Conservation (phyloP, 208 protist genomes). For the Lotmaria passim region DNA sequence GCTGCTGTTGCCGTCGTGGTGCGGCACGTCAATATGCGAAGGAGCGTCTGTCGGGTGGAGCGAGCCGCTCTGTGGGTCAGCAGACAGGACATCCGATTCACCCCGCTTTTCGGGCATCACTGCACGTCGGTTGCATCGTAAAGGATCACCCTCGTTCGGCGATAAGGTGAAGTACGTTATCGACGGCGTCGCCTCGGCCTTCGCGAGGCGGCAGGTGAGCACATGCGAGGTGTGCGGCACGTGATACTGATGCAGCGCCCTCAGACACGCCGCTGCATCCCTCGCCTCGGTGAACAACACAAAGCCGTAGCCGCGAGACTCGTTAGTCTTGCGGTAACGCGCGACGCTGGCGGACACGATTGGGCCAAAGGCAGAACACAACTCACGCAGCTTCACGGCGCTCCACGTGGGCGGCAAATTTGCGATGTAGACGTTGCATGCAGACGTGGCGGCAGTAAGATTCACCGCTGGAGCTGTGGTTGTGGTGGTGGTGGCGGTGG, state of each 20-base stretch:
- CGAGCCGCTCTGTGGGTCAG: too few species aligned
- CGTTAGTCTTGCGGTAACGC: conserved; percentile 54
- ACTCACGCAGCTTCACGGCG: conserved; percentile 56
- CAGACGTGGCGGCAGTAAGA: conserved; percentile 18
- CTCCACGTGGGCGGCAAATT: conserved; percentile 70
- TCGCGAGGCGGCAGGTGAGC: conserved; percentile 60
- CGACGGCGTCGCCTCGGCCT: conserved; percentile 60
- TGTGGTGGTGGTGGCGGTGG: conserved; percentile 4
- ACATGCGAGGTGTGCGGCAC: conserved; percentile 29
- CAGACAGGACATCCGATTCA: too few species aligned
- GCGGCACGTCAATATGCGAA: too few species aligned
- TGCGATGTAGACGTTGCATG: conserved; percentile 65
- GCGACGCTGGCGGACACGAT: conserved; percentile 70
- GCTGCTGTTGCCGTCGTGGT: background rate
- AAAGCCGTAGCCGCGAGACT: conserved; percentile 69
- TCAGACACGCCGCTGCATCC: conserved; percentile 51
- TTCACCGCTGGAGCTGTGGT: too few species aligned
- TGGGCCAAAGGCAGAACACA: conserved; percentile 50
- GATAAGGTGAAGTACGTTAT: conserved; percentile 33
- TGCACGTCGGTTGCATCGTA: background rate
- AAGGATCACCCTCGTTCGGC: background rate
- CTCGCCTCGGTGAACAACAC: conserved; percentile 58
- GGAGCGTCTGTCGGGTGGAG: too few species aligned
- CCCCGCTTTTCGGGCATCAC: too few species aligned
- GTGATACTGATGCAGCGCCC: conserved; percentile 23